Evolutionary conservation across 805 yeast genomes (phyloP).

Genomic region (Wickerhamiella shivajii): DNA sequence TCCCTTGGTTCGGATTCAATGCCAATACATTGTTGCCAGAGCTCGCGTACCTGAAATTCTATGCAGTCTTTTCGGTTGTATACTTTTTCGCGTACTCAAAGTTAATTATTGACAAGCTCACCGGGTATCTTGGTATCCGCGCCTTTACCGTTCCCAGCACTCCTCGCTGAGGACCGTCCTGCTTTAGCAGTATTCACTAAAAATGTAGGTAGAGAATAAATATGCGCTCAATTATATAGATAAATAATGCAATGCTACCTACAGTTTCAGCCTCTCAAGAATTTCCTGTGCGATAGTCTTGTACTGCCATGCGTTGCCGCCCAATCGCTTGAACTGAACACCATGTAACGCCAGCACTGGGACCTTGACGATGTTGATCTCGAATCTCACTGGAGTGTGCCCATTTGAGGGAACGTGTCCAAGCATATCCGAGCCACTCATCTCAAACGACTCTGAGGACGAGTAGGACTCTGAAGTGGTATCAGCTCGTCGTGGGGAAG

Average conservation of each 20-base stretch:
- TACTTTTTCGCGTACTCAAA: conserved; percentile 52
- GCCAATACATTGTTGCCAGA: conserved; percentile 16
- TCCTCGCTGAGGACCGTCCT: no score
- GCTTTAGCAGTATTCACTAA: no score
- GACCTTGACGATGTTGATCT: conserved; percentile 81
- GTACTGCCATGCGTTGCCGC: conserved; percentile 92
- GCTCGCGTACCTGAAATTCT: conserved; percentile 35
- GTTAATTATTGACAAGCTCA: conserved; percentile 64
- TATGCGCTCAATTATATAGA: no score
- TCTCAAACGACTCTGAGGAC: conserved; percentile 22
- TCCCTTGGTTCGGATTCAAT: conserved; percentile 37
- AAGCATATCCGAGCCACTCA: conserved; percentile 27
- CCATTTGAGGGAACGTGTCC: conserved; percentile 17
- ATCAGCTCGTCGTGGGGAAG: conserved; percentile 14
- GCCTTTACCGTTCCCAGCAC: conserved; percentile 61
- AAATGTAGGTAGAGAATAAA: no score
- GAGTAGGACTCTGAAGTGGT: conserved; percentile 19
- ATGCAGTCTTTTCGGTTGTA: conserved; percentile 51
- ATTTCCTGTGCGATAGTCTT: conserved; percentile 81
- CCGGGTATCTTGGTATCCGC: conserved; percentile 71
- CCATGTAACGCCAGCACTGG: conserved; percentile 84
- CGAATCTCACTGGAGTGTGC: conserved; percentile 65
- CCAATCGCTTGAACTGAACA: conserved; percentile 82
- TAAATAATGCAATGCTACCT: no score
- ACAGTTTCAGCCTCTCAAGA: conserved; percentile 54